Evolutionary conservation across 352 stramenopile genomes (phyloP).

Genomic region (Nothophytophthora sp.): DNA sequence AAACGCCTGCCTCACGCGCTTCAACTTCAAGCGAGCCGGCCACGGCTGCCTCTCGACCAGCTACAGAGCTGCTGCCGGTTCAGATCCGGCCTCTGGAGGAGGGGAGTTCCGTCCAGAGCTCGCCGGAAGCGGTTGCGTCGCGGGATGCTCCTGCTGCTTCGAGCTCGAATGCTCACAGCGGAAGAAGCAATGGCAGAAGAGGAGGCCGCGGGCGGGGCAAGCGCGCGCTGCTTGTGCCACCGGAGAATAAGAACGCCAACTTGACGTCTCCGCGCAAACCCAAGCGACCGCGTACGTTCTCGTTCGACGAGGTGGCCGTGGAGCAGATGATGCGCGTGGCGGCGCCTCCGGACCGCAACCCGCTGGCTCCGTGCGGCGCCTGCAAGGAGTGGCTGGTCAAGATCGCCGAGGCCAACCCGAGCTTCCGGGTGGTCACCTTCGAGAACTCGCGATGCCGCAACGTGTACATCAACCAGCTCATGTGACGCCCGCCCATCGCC

Average conservation of each 20-base stretch:
- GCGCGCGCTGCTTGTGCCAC: too few relatives aligned
- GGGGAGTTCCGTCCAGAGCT: constrained; percentile 10
- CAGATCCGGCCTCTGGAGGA: constrained; percentile 15
- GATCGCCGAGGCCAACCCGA: constrained; percentile 97
- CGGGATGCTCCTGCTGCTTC: constrained; percentile 5
- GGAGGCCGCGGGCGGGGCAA: constrained; percentile 20
- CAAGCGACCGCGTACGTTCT: constrained; percentile 86
- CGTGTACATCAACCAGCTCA: constrained; percentile 91
- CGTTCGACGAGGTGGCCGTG: constrained; percentile 66
- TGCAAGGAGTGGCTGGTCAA: constrained; percentile 99
- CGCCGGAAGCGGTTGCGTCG: neutral
- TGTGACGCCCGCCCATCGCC: constrained; percentile 24
- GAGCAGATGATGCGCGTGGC: constrained; percentile 39
- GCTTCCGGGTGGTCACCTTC: constrained; percentile 97
- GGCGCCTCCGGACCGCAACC: constrained; percentile 90
- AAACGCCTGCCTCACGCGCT: constrained; percentile 6
- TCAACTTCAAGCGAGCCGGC: constrained; percentile 24
- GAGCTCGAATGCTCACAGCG: neutral
- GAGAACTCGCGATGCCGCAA: constrained; percentile 93
- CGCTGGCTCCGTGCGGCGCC: constrained; percentile 96
- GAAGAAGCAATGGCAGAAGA: neutral
- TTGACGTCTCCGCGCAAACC: constrained; percentile 54
- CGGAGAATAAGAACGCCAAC: constrained; percentile 28
- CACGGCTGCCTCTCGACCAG: neutral
- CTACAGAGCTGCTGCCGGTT: constrained; percentile 11